Evolutionary conservation across 2,329 filamentous ascomycete genomes (phyloP).

Genomic region (Graphium sp.): DNA sequence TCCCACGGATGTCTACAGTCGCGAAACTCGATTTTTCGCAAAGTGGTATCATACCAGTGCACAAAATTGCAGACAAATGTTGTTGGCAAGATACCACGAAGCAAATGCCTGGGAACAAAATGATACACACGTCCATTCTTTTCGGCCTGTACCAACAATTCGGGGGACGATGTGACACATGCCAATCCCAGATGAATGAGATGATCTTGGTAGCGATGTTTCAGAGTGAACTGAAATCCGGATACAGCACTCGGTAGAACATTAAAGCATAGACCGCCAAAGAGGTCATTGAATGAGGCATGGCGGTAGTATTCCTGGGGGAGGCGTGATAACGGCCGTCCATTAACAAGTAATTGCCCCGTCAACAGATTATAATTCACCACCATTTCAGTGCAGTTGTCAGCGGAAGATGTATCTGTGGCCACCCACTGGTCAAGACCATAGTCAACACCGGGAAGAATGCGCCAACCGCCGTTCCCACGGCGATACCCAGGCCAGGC

Average conservation of each 20-base stretch:
- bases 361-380: slow-evolving; percentile 32
- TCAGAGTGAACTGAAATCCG: slow-evolving; percentile 23
- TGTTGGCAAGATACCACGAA: slow-evolving; percentile 14
- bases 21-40: slow-evolving; percentile 15
- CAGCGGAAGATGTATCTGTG: not conserved
- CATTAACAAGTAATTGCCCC: slow-evolving; percentile 33
- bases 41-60: slow-evolving; percentile 26
- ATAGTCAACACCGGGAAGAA: no score
- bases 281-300: slow-evolving; percentile 21
- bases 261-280: slow-evolving; percentile 30
- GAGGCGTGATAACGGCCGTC: slow-evolving; percentile 26
- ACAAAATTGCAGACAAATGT: slow-evolving; percentile 19
- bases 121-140: slow-evolving; percentile 8
- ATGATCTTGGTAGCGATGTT: slow-evolving; percentile 12
- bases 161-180: no score
- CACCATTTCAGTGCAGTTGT: no score
- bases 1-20: slow-evolving; percentile 11
- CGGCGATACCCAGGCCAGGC: no score
- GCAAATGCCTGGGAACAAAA: slow-evolving; percentile 15
- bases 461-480: no score
- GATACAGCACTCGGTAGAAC: slow-evolving; percentile 19
- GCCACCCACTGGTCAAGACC: no score
- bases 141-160: slow-evolving; percentile 15
- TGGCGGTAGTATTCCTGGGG: slow-evolving; percentile 24
- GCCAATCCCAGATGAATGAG: no score